Evolutionary conservation across 2,329 filamentous ascomycete species (phyloP).

Genomic region (Pseudogymnoascus sp.): DNA sequence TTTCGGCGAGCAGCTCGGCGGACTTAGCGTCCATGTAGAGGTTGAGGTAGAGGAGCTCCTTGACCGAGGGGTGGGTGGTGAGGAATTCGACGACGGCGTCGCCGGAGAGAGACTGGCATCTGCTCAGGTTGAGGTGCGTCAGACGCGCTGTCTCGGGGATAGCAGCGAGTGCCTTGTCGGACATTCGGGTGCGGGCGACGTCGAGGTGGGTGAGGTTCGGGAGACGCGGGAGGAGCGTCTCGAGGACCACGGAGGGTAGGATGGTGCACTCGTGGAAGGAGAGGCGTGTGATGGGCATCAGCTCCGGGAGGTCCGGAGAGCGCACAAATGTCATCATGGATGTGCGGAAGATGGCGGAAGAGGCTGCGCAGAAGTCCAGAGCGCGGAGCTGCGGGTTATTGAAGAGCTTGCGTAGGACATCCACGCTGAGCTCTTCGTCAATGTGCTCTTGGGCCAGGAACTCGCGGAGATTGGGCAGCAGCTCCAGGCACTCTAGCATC

Average conservation of each 20-base stretch:
- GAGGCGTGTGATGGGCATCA: constrained; percentile 57
- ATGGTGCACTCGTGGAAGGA: constrained; percentile 75
- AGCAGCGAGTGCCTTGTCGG: constrained; percentile 60
- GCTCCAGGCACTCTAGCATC: constrained; percentile 61
- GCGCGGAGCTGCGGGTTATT: constrained; percentile 58
- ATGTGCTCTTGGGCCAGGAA: constrained; percentile 77
- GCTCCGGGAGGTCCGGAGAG: constrained; percentile 38
- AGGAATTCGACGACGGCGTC: constrained; percentile 64
- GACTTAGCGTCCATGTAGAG: constrained; percentile 66
- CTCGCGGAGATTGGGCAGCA: constrained; percentile 69
- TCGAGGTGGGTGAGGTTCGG: constrained; percentile 68
- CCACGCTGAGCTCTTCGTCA: constrained; percentile 65
- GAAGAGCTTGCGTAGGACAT: constrained; percentile 65
- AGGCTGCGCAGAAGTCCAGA: constrained; percentile 72
- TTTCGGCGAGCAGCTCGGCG: constrained; percentile 62
- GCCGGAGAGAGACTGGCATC: constrained; percentile 65
- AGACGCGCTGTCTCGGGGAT: constrained; percentile 67
- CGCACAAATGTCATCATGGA: constrained; percentile 53
- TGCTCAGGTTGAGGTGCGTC: constrained; percentile 72
- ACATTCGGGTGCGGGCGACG: constrained; percentile 71
- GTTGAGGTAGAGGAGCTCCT: constrained; percentile 64
- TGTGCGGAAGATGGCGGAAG: constrained; percentile 59
- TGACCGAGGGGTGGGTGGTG: constrained; percentile 62
- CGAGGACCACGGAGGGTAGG: constrained; percentile 61
- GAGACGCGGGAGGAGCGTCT: constrained; percentile 65